Evolutionary conservation across 306 rosid genomes (phyloP), one percentile per base, ranked within the genome.

Genomic region (Quillaja saponaria): DNA sequence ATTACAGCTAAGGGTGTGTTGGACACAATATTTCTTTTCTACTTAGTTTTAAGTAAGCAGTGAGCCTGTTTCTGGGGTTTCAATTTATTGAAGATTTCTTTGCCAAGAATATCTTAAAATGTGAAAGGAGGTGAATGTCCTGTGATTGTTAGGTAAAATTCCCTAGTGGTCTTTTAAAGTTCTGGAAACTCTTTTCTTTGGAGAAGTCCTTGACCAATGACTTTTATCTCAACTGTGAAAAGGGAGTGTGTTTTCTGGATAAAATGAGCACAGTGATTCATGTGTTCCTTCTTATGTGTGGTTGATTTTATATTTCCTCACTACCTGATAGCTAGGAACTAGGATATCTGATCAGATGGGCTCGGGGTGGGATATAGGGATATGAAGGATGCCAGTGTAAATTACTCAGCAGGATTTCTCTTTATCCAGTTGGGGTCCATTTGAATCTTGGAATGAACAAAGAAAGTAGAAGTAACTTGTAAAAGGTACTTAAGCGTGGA

Each of bases 1-100:
- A 80, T 51, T 57, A 44, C 86, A 81, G 86, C 73, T 74, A 66
- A 66, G 59, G 60, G 59, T 64, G 67, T 68, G 76, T 55, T 6
- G 54, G 35, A 46, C 55, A 15, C 44, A 48, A 49, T 76, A 18
- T 49, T 67, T 55, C 19, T 61, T 63, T 57, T 65, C 69, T 50
- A 63, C 61, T 45, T 69, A 46, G 56, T 74, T 58, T 66, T 81
- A 56, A 76, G 73, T 66, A 73, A 75, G 73, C 78, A 34, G 48
- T 75, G 76, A 63, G 49, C 71, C 20, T 80, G 61, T 61, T 72
- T 64, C 37, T 63, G 25, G 77, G 76, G 75, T 64, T 75, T 58
- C 67, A 58, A 62, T 53, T 75, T 61, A 21, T 62, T 58, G 56
- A 68, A 61, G 67, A 44, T 68, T 76, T 63, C 79, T 58, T 59